Percentiles rank a stretch among this genome's conserved stretches.
Evolutionary conservation across 805 yeast genomes (phyloP).

Genomic region (Myxozyma melibiosi): DNA sequence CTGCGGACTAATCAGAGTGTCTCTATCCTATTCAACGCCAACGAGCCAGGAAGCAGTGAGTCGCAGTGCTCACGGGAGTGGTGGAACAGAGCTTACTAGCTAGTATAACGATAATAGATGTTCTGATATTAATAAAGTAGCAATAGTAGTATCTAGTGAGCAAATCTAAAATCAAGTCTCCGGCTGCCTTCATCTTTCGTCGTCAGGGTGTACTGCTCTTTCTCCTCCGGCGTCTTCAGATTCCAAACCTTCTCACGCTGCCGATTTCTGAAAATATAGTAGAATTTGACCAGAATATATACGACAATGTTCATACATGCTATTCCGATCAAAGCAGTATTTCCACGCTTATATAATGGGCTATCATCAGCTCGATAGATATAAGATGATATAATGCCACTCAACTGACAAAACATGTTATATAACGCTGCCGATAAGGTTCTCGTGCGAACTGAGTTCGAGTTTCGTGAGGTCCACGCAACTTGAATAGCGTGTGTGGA

Average conservation of each 20-base stretch:
- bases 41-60: too few relatives aligned
- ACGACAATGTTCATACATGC: slow-evolving; percentile 35
- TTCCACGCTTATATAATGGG: slow-evolving; percentile 65
- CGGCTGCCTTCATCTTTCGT: slow-evolving; percentile 60
- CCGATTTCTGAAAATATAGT: slow-evolving; percentile 41
- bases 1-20: too few relatives aligned
- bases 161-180: slow-evolving; percentile 56
- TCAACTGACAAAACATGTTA: slow-evolving; percentile 66
- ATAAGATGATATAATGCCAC: slow-evolving; percentile 56
- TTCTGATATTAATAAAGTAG: too few relatives aligned
- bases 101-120: too few relatives aligned
- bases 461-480: slow-evolving; percentile 63
- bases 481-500: slow-evolving; percentile 58
- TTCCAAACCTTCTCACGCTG: slow-evolving; percentile 55
- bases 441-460: slow-evolving; percentile 63
- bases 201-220: slow-evolving; percentile 48
- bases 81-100: too few relatives aligned
- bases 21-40: too few relatives aligned
- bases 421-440: slow-evolving; percentile 67
- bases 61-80: too few relatives aligned
- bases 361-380: slow-evolving; percentile 59
- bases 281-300: slow-evolving; percentile 38
- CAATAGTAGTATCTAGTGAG: too few relatives aligned
- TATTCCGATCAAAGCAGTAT: slow-evolving; percentile 43
- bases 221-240: slow-evolving; percentile 52